Base-by-base conservation (phyloP, 768 basidiomycete genomes). In the Rhizopogon rudus region DNA sequence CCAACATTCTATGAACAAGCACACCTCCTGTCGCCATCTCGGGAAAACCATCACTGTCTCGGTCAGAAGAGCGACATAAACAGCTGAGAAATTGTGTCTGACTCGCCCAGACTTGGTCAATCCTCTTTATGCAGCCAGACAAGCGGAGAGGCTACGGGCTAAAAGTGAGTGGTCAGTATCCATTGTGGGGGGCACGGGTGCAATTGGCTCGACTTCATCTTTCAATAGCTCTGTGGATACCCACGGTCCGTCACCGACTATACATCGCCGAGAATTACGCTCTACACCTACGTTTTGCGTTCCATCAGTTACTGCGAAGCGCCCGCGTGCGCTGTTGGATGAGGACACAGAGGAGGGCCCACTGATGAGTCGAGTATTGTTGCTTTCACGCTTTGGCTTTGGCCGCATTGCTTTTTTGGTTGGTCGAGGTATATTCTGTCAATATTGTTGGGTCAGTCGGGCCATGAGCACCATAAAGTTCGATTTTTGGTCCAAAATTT, bases 101-200 rank as follows among this genome's bases (percentile, higher is more conserved):
- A 77, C 77, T 10, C 73, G 75, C 28, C 81, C 81, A 2, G 72
- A 77, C 52, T 69, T 74, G 7, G 73, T 76, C 1, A 61, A 63
- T 6, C 61, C 69, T 2, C 63, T 70, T 0, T 76, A 73, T 53
- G 45, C 59, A 42, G 44, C 46, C 5, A 71, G 66, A 50, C 61
- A 65, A 9, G 66, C 67, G 14, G 62, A 57, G 46, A 53, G 65
- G 13, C 41, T 62, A 17, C 65, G 58, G 17, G 53, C 60, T 2
- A 37, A 49, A 20, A 29, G 10, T 22, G 20, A 49, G 25, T 20
- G 5, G 9, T 10, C 35, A 5, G 14, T 49, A 49, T 37, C 48
- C 5, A 16, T 14, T 6, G 33, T 37, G 20, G 35, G 25, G n/a
- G 20, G 25, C 20, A 25, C 39, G 6, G 37, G 22, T 9, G 2